phyloP scores from a whole-genome alignment of 2,329 filamentous ascomycete genomes.

The Cladophialophora carrionii region DNA sequence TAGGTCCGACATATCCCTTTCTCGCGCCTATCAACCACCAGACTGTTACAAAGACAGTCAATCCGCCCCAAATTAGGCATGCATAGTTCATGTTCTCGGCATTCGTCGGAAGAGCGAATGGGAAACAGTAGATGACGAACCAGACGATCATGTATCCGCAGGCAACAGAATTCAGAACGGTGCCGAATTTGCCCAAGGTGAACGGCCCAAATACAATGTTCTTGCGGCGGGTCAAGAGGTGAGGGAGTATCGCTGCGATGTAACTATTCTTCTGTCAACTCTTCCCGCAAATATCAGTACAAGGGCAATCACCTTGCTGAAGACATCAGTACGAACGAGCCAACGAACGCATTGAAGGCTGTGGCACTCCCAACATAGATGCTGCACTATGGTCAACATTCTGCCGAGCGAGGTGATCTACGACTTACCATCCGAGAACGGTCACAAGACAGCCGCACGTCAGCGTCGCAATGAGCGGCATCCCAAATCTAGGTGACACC shows the following conservation, averaged over 20 bases:
- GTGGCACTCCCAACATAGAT: conserved; percentile 49
- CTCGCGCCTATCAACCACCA: conserved; percentile 47
- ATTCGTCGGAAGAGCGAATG: conserved; percentile 52
- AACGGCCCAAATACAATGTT: conserved; percentile 59
- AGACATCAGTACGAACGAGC: conserved; percentile 62
- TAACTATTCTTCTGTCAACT: conserved; percentile 43
- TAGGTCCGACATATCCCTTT: conserved; percentile 25
- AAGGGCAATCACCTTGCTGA: conserved; percentile 48
- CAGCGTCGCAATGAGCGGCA: conserved; percentile 61
- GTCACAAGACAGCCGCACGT: conserved; percentile 56
- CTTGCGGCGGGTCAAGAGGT: conserved; percentile 57
- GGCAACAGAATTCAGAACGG: conserved; percentile 54
- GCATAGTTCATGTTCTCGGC: conserved; percentile 59
- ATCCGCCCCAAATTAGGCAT: conserved; percentile 56
- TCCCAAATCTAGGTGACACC: conserved; percentile 53
- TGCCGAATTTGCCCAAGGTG: conserved; percentile 57
- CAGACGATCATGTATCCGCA: conserved; percentile 60
- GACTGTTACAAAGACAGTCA: conserved; percentile 54
- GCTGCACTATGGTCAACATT: conserved; percentile 51
- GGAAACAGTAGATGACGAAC: conserved; percentile 64
- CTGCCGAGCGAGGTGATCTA: conserved; percentile 48
- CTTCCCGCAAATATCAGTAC: not conserved
- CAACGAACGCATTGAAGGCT: conserved; percentile 61
- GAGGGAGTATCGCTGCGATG: conserved; percentile 55
- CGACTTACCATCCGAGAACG: conserved; percentile 51